Percentiles rank a stretch among this genome's conserved stretches.
phyloP scores from a whole-genome alignment of 257 asterid species.

The Gentiana dahurica region DNA sequence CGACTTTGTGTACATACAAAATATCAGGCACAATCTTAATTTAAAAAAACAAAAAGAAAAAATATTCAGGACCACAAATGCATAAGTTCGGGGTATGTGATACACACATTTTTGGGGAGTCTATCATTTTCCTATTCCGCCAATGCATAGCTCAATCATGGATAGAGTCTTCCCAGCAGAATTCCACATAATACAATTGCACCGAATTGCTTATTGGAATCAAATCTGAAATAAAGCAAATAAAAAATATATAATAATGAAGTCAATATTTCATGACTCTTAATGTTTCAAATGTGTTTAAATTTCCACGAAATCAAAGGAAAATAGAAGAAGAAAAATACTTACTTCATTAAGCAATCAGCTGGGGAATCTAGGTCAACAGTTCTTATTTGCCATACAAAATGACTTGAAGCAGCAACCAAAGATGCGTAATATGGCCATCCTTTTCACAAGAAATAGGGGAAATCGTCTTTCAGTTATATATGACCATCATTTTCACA shows the following conservation, averaged over 20 bases:
- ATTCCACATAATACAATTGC: conserved; percentile 64
- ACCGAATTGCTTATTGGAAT: conserved; percentile 92
- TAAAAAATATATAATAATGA: too few species aligned
- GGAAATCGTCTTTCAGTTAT: background rate
- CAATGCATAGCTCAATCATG: too few species aligned
- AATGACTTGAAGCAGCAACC: conserved; percentile 38
- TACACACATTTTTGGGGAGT: too few species aligned
- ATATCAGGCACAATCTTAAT: too few species aligned
- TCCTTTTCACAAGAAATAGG: conserved; percentile 23
- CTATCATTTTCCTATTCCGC: too few species aligned
- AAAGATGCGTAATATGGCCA: conserved; percentile 52
- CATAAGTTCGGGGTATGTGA: too few species aligned
- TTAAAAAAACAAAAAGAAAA: too few species aligned
- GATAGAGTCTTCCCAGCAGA: conserved; percentile 17
- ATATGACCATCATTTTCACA: too few species aligned
- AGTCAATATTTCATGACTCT: background rate
- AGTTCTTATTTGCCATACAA: conserved; percentile 55
- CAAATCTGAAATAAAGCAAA: conserved; percentile 34
- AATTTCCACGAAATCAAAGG: background rate
- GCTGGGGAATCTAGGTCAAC: conserved; percentile 51
- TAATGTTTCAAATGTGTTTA: background rate
- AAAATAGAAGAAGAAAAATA: background rate
- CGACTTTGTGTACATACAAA: too few species aligned
- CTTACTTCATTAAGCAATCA: conserved; percentile 59
- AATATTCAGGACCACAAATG: too few species aligned